A percentile compares a stretch with the other conserved stretches of the same genome.
These are phyloP conservation scores for Leccinellum rugosiceps DNA, from an alignment of 768 basidiomycete genomes.

Conservation along the genomic window DNA sequence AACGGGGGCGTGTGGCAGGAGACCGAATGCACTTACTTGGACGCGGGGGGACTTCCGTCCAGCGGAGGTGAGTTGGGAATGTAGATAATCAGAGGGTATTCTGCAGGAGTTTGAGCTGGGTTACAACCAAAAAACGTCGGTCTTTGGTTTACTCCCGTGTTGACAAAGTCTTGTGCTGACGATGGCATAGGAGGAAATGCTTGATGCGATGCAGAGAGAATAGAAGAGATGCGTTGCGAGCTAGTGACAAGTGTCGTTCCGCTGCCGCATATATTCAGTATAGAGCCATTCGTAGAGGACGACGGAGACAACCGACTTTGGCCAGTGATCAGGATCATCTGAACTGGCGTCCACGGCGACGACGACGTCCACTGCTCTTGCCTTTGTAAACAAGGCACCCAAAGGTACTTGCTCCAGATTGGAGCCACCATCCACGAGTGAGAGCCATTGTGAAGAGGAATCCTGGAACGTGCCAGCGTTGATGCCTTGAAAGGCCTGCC, in stretches of 20 bases:
- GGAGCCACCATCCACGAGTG: constrained; percentile 69
- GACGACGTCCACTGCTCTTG: constrained; percentile 68
- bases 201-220: constrained; percentile 51
- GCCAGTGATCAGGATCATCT: constrained; percentile 59
- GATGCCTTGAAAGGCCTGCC: constrained; percentile 51
- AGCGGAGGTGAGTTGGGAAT: constrained; percentile 76
- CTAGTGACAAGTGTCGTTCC: constrained; percentile 52
- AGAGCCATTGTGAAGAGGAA: constrained; percentile 47
- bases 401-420: constrained; percentile 71
- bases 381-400: constrained; percentile 66
- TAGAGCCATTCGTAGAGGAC: not conserved
- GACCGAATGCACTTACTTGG: constrained; percentile 45
- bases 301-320: constrained; percentile 47
- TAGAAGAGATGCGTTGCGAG: constrained; percentile 40
- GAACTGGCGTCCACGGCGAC: constrained; percentile 69
- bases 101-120: constrained; percentile 43
- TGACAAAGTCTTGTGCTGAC: constrained; percentile 48
- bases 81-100: constrained; percentile 69
- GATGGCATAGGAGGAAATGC: constrained; percentile 62
- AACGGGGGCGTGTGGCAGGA: constrained; percentile 5
- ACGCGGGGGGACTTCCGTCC: constrained; percentile 55
- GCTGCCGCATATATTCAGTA: constrained; percentile 29
- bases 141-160: constrained; percentile 58
- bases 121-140: constrained; percentile 83
- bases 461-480: constrained; percentile 51